Percentiles rank a stretch among this genome's conserved stretches.
Conservation (phyloP, 306 rosid genomes). For the Begonia loranthoides region DNA sequence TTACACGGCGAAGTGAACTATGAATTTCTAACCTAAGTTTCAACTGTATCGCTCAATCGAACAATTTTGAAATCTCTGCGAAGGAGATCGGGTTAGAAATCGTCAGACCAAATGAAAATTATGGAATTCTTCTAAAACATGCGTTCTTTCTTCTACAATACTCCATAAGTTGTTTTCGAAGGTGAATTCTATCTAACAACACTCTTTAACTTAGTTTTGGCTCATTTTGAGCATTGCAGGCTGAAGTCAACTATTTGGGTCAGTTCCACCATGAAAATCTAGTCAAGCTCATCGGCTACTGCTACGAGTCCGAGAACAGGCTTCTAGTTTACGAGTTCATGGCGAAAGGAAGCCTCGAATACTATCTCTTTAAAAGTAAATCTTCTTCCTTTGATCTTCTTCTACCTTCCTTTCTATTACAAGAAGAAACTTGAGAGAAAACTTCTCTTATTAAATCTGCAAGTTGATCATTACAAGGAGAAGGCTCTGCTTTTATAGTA, state of each 20-base stretch:
- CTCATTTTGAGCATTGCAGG: conserved; percentile 27
- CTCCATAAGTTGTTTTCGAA: not conserved
- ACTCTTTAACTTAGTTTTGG: conserved; percentile 3
- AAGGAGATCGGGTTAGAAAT: too few species aligned
- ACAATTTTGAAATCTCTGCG: too few species aligned
- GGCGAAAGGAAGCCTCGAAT: conserved; percentile 87
- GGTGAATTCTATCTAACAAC: too few species aligned
- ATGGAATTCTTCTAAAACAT: too few species aligned
- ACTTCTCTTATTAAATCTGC: too few species aligned
- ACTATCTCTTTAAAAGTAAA: conserved; percentile 85
- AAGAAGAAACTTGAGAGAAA: too few species aligned
- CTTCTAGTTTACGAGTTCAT: conserved; percentile 87
- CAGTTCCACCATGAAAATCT: conserved; percentile 79
- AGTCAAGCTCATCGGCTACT: conserved; percentile 82
- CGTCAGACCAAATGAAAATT: too few species aligned
- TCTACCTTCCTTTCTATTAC: conserved; percentile 1
- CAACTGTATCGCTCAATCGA: conserved; percentile 3
- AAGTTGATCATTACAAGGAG: too few species aligned
- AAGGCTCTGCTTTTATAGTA: too few species aligned
- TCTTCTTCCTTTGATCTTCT: conserved; percentile 5
- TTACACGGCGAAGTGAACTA: too few species aligned
- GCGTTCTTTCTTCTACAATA: not conserved
- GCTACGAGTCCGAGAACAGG: conserved; percentile 62
- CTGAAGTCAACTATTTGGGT: conserved; percentile 88
- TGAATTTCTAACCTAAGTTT: conserved; percentile 10